Evolutionary conservation across 306 rosid species (phyloP), one percentile per base, ranked within the genome.

Genomic region (Trifolium fragiferum): DNA sequence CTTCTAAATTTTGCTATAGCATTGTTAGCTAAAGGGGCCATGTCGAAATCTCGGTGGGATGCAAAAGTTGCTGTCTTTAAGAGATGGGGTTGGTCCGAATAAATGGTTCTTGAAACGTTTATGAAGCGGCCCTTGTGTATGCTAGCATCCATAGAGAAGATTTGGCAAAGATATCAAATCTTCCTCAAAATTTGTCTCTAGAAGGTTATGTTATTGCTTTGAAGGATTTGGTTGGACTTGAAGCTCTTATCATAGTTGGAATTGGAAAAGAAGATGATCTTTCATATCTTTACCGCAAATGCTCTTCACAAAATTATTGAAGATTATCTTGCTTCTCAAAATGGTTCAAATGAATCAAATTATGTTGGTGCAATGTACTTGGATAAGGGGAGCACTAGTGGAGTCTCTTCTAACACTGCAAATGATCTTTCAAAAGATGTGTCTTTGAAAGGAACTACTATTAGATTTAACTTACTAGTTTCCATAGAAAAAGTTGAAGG

Each of bases 261-360:
- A 72, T 91, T 23, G 94, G 92, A n/a, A 85, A 78, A 61, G 88
- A 82, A 78, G 73, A 67, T 40, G 97, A 91, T 71, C 89, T 91
- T 33, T 89, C 85, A 27, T 84, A 84, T 51, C 18, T 70, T 70
- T 13, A 49, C 35, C 51, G 66, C 53, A 58, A 83, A 88, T 40
- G 44, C 78, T 38, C 87, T 38, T 76, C 76, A 11, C 73, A 89
- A 76, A 40, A 70, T 84, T 87, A 16, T 8, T 51, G 1, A 51
- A 16, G 8, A 25, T 25, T 12, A 51, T 51, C 23, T 9, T 16
- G 11, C 53, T 14, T 47, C 53, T 5, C 7, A 15, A 47, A 47
- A 47, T 47, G 53, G 6, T 15, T 47, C 53, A 10, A 40, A 40
- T 10, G 47, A 41, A 41, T 3, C 12, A 10, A 41, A 10, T 10